Percentiles rank a stretch among this genome's conserved stretches.
Evolutionary conservation across 139 green algal genomes (phyloP).

Genomic region (Spirogloea muscicola): DNA sequence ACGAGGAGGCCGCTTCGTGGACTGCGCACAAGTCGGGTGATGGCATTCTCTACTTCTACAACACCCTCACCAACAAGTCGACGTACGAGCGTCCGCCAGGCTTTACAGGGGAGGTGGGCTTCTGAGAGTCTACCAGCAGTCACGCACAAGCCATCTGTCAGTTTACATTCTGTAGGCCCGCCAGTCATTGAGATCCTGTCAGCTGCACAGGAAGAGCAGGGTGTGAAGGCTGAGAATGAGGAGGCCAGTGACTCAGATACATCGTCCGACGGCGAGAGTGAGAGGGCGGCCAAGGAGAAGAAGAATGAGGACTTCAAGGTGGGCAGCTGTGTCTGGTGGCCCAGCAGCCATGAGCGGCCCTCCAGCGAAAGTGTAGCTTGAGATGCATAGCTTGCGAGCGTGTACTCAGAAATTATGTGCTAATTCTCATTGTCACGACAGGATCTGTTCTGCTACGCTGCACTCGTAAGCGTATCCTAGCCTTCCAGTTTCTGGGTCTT

Average conservation of each 20-base stretch:
- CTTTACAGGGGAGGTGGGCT: slow-evolving; percentile 43
- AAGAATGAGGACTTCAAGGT: too few relatives aligned
- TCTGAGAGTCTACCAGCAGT: too few relatives aligned
- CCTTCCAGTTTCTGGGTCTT: background rate
- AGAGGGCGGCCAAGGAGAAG: too few relatives aligned
- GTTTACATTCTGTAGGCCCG: too few relatives aligned
- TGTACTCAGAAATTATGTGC: background rate
- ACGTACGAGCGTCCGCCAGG: slow-evolving; percentile 56
- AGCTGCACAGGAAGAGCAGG: background rate
- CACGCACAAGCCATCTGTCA: too few relatives aligned
- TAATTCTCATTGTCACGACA: too few relatives aligned
- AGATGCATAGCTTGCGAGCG: background rate
- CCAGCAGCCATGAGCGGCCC: too few relatives aligned
- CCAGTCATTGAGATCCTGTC: too few relatives aligned
- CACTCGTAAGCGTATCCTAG: background rate
- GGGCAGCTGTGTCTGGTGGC: too few relatives aligned
- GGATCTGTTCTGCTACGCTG: too few relatives aligned
- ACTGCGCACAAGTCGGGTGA: slow-evolving; percentile 60
- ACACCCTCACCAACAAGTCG: slow-evolving; percentile 61
- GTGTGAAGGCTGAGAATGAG: background rate
- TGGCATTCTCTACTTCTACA: slow-evolving; percentile 72
- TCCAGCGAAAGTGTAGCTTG: background rate
- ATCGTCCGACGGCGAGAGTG: too few relatives aligned
- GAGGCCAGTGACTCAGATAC: too few relatives aligned
- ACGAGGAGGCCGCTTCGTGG: slow-evolving; percentile 56